A percentile compares a stretch with the other conserved stretches of the same genome.
phyloP scores from a whole-genome alignment of 2,329 filamentous ascomycete species.

The Pestalotiopsis fici region DNA sequence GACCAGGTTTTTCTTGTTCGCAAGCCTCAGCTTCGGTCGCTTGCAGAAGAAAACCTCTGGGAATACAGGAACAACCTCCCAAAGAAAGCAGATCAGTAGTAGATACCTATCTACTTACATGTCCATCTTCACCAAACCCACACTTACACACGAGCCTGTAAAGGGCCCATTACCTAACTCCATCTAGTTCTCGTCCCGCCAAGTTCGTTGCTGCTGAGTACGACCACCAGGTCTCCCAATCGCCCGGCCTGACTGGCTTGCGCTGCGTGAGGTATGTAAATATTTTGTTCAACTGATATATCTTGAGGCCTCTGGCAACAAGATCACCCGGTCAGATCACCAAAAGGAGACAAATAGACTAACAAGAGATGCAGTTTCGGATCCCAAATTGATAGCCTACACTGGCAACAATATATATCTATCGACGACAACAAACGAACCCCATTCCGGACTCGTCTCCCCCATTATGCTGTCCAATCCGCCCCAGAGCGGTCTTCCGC shows the following conservation, averaged over 20 bases:
- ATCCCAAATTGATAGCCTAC: constrained; percentile 37
- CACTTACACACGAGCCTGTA: constrained; percentile 12
- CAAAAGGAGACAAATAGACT: constrained; percentile 5
- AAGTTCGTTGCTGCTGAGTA: constrained; percentile 34
- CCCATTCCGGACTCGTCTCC: constrained; percentile 68
- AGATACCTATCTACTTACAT: not conserved
- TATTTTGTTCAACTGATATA: not conserved
- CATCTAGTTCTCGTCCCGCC: constrained; percentile 29
- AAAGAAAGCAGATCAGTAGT: not conserved
- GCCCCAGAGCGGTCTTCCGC: constrained; percentile 67
- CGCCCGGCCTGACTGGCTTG: constrained; percentile 38
- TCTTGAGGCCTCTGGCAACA: not conserved
- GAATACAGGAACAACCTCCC: not conserved
- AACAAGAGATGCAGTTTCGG: constrained; percentile 41
- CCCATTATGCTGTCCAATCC: constrained; percentile 80
- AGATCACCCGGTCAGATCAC: not conserved
- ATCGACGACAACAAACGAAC: constrained; percentile 47
- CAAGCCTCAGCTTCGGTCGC: not conserved
- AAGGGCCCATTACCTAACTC: constrained; percentile 15
- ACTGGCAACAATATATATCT: constrained; percentile 33
- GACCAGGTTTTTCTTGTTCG: not conserved
- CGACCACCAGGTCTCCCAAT: constrained; percentile 20
- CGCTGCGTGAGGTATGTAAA: constrained; percentile 34
- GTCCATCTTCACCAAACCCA: not conserved
- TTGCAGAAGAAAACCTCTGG: not conserved